Evolutionary conservation across 306 rosid genomes (phyloP), one percentile per base, ranked within the genome.

Genomic region (Cyamopsis tetragonoloba): DNA sequence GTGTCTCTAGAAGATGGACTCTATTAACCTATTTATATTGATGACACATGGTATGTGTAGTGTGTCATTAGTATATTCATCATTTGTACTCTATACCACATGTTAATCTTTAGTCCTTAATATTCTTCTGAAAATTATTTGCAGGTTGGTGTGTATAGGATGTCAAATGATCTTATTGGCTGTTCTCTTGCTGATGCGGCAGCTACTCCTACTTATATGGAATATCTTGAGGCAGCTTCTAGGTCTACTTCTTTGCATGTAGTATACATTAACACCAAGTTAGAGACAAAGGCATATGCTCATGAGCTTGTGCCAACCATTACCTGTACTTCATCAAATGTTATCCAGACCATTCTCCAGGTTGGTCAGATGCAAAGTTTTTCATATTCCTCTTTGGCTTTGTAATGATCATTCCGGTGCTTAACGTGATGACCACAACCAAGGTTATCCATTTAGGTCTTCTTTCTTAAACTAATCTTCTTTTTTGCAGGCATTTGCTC

Each of bases 131-230:
- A 7, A 50, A 64, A 72, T 31, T 63, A 38, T 74, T 49, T 81
- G 74, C 89, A 93, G 99, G 96, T 93, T 56, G 89, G 88, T 3
- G 99, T 93, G 23, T 93, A 83, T 79, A 75, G 97, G 72, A 93
- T 88, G 99, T 86, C 99, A 56, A 68, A 82, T 79, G 99, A 93
- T 49, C 92, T 80, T 6, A 90, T 93, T 62, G 81, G 95, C 35
- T 93, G 99, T 80, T 90, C 99, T 50, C 82, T 93, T 86, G 99
- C 99, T 12, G 97, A 90, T 83, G 97, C 99, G 22, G 99, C 96
- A 15, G 84, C 88, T 51, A 61, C 90, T 48, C 81, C 91, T 75
- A 66, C 86, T 26, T 93, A 93, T 55, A 79, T 86, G 95, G 84
- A 84, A 37, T 93, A 88, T 85, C 99, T 93, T 32, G 76, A 85